Percentiles rank a stretch among this genome's conserved stretches.
phyloP scores from a whole-genome alignment of 805 yeast genomes.

The Candida tibetensis region DNA sequence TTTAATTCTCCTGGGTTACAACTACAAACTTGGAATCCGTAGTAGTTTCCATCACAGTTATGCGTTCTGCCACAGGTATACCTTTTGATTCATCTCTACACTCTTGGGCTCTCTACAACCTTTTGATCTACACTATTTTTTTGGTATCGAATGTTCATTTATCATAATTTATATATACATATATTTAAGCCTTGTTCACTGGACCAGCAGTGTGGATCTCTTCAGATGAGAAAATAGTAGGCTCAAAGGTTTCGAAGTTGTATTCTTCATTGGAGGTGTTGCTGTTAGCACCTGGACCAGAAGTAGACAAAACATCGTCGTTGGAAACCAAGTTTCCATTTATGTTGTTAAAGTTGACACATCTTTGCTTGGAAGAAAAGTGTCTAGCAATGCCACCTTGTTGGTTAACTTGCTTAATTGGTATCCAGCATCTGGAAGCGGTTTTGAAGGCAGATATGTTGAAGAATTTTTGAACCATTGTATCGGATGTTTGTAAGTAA shows the following conservation, averaged over 20 bases:
- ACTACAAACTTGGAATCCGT: too few relatives aligned
- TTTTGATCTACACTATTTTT: too few relatives aligned
- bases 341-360: slow-evolving; percentile 31
- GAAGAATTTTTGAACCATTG: slow-evolving; percentile 15
- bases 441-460: slow-evolving; percentile 37
- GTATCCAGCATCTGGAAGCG: slow-evolving; percentile 44
- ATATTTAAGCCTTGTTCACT: slow-evolving; percentile 27
- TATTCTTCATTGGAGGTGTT: slow-evolving; percentile 13
- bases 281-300: slow-evolving; percentile 12
- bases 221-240: slow-evolving; percentile 39
- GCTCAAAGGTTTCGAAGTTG: slow-evolving; percentile 36
- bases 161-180: slow-evolving; percentile 1
- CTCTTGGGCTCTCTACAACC: too few relatives aligned
- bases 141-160: too few relatives aligned
- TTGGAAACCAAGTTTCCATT: slow-evolving; percentile 34
- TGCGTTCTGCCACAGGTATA: too few relatives aligned
- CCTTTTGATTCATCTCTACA: too few relatives aligned
- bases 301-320: slow-evolving; percentile 27
- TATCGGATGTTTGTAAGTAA: too few relatives aligned
- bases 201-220: slow-evolving; percentile 45
- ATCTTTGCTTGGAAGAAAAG: slow-evolving; percentile 37
- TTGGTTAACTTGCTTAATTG: slow-evolving; percentile 18
- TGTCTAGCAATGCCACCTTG: slow-evolving; percentile 19
- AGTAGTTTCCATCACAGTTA: too few relatives aligned
- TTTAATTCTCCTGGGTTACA: too few relatives aligned